Evolutionary conservation across 176 grass and related monocot species (phyloP).

Genomic region (Carex myosuroides): DNA sequence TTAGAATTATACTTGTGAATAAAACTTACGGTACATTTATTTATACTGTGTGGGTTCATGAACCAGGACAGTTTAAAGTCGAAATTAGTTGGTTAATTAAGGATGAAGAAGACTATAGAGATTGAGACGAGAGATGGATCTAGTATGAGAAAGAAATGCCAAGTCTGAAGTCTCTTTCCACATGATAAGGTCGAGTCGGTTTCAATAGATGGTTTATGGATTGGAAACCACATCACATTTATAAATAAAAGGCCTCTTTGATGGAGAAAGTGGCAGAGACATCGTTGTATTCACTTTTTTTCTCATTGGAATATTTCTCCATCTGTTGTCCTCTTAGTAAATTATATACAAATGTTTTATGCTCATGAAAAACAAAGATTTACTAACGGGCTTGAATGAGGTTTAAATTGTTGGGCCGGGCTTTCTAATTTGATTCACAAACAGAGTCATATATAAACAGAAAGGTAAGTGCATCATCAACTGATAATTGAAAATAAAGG

Average conservation of each 20-base stretch:
- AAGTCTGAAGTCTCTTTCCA: slow-evolving; percentile 11
- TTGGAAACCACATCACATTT: slow-evolving; percentile 2
- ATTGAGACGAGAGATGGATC: background rate
- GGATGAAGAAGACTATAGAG: background rate
- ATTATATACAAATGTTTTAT: too few species aligned
- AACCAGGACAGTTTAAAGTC: background rate
- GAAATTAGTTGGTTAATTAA: background rate
- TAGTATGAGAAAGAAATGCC: background rate
- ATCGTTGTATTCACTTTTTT: background rate
- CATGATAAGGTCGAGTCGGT: slow-evolving; percentile 2
- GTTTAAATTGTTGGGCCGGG: too few species aligned
- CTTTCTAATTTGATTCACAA: too few species aligned
- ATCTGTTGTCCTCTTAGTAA: background rate
- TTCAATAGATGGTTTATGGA: background rate
- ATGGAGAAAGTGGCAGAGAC: background rate
- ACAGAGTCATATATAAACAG: background rate
- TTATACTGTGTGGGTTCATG: too few species aligned
- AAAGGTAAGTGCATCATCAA: too few species aligned
- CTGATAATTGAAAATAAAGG: too few species aligned
- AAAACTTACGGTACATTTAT: too few species aligned
- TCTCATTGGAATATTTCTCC: background rate
- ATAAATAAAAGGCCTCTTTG: slow-evolving; percentile 9
- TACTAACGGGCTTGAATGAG: too few species aligned
- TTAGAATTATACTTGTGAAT: too few species aligned
- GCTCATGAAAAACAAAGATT: too few species aligned